Evolutionary conservation across 768 basidiomycete genomes (phyloP).

Genomic region (Suillus paluster): DNA sequence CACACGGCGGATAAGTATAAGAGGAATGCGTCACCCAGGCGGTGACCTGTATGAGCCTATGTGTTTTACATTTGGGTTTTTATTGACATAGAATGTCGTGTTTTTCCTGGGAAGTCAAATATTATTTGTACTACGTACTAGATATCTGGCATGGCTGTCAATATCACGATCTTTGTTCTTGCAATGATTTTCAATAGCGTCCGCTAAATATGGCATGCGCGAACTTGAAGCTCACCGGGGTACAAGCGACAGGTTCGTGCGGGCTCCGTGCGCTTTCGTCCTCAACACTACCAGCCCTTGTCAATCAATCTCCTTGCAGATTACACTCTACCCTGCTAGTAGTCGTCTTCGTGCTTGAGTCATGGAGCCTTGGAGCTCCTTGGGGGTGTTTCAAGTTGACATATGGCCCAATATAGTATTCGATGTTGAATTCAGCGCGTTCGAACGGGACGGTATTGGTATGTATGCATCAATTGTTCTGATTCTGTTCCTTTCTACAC

Average conservation of each 20-base stretch:
- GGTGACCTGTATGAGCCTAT: conserved; percentile 41
- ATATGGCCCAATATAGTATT: conserved; percentile 7
- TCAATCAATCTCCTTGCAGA: background rate
- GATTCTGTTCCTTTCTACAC: background rate
- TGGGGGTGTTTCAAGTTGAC: too few species aligned
- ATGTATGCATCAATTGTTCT: background rate
- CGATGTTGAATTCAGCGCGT: background rate
- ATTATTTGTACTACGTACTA: conserved; percentile 21
- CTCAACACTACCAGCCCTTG: background rate
- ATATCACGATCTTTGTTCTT: conserved; percentile 1
- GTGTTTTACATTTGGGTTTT: conserved; percentile 9
- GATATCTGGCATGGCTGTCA: conserved; percentile 11
- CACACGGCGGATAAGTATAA: conserved; percentile 41
- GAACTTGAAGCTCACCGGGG: too few species aligned
- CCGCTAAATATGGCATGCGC: too few species aligned
- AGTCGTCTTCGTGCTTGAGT: background rate
- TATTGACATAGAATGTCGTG: conserved; percentile 11
- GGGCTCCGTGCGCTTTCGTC: background rate
- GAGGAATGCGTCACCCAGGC: conserved; percentile 48
- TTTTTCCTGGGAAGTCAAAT: conserved; percentile 10
- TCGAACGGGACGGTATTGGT: too few species aligned
- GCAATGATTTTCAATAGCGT: background rate
- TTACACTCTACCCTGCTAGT: background rate
- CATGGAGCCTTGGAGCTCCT: background rate
- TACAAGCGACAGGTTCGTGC: background rate